A percentile compares a stretch with the other conserved stretches of the same genome.
Conservation (phyloP, 345 rosid genomes). For the Boechera divaricarpa region DNA sequence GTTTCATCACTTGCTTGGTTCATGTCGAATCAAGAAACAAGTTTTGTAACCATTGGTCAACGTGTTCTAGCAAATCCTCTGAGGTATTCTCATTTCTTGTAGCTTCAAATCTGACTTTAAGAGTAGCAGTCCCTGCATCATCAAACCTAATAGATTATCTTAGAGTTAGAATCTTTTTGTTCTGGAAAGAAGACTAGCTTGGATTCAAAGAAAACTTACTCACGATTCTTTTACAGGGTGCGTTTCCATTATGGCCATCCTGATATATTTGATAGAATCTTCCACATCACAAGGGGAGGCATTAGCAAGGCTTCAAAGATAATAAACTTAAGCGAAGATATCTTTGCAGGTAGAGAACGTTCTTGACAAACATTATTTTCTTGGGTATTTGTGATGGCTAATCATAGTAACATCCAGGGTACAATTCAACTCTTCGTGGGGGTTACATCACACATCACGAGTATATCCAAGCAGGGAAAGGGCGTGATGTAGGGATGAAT, state of each 20-base stretch:
- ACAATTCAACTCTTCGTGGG: constrained; percentile 88
- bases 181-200: constrained; percentile 28
- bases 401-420: constrained; percentile 61
- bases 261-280: constrained; percentile 94
- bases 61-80: constrained; percentile 94
- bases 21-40: constrained; percentile 99
- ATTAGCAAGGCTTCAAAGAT: constrained; percentile 94
- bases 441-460: constrained; percentile 94
- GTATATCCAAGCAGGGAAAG: constrained; percentile 98
- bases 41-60: constrained; percentile 96
- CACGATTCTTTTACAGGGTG: constrained; percentile 62
- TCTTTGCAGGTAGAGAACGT: constrained; percentile 75
- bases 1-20: constrained; percentile 99
- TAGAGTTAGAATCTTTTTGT: constrained; percentile 8
- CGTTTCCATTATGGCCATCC: constrained; percentile 99
- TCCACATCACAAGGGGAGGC: constrained; percentile 98
- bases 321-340: constrained; percentile 93
- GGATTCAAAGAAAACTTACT: constrained; percentile 22
- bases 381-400: constrained; percentile 33
- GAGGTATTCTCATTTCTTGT: constrained; percentile 56
- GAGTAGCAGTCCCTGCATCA: constrained; percentile 15
- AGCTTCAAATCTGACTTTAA: constrained; percentile 24
- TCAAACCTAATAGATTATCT: background rate
- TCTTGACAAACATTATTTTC: constrained; percentile 7
- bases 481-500: constrained; percentile 97